Evolutionary conservation across 208 protist species (phyloP).

Genomic region (Leptomonas pyrrhocoris): DNA sequence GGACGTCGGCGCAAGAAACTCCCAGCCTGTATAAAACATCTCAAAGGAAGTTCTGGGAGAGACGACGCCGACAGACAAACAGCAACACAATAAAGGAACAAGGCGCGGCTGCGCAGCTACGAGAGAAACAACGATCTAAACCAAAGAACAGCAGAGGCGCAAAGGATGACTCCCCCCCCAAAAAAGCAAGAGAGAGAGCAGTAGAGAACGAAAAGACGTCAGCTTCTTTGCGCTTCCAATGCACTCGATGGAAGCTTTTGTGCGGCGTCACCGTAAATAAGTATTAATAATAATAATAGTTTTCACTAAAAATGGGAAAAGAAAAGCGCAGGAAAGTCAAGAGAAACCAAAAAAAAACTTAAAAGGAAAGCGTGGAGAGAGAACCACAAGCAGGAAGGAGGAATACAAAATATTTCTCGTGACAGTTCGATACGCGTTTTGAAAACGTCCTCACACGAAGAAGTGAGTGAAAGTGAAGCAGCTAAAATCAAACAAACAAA

Average conservation of each 20-base stretch:
- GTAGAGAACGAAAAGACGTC: background rate
- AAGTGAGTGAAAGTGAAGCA: too few species aligned
- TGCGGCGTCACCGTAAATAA: background rate
- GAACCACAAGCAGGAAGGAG: background rate
- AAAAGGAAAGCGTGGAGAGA: background rate
- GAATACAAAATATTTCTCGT: background rate
- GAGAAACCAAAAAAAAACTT: background rate
- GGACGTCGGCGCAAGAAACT: conserved; percentile 39
- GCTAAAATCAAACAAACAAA: too few species aligned
- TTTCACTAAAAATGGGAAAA: too few species aligned
- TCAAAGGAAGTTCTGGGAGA: conserved; percentile 19
- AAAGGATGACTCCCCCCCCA: too few species aligned
- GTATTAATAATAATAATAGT: background rate
- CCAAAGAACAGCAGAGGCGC: too few species aligned
- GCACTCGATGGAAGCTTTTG: too few species aligned
- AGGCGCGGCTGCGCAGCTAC: too few species aligned
- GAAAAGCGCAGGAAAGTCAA: background rate
- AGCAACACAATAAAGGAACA: too few species aligned
- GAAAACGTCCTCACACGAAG: too few species aligned
- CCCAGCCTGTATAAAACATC: conserved; percentile 82
- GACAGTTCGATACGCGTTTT: conserved; percentile 5
- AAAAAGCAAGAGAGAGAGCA: too few species aligned
- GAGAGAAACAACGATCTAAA: too few species aligned
- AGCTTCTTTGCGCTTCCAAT: too few species aligned
- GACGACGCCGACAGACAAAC: conserved; percentile 4